Evolutionary conservation across 2,329 filamentous ascomycete species (phyloP).

Genomic region (Xylaria sp.): DNA sequence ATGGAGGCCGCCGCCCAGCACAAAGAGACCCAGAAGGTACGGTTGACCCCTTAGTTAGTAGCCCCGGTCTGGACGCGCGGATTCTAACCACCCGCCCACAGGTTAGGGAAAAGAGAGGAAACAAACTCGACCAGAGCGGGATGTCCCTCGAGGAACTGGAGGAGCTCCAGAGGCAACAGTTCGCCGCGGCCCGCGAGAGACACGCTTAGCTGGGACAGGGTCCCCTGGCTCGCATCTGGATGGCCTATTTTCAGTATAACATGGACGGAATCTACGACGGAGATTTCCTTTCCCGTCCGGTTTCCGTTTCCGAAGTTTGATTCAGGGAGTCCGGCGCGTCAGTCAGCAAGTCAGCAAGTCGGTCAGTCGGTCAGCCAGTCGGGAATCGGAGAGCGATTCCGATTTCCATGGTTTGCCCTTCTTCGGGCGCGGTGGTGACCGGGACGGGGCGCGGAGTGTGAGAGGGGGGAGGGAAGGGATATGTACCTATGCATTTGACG

Average conservation of each 20-base stretch:
- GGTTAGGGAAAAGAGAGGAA: constrained; percentile 95
- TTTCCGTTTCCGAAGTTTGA: constrained; percentile 4
- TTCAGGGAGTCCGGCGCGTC: no score
- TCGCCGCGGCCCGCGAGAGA: constrained; percentile 55
- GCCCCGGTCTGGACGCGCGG: background rate
- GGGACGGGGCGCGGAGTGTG: no score
- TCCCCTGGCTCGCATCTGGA: no score
- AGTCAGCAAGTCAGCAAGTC: no score
- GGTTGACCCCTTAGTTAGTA: background rate
- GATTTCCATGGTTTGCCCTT: no score
- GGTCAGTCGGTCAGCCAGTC: no score
- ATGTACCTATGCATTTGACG: constrained; percentile 23
- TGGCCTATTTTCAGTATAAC: no score
- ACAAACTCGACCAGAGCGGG: constrained; percentile 94
- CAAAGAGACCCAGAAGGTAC: constrained; percentile 88
- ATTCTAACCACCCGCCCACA: constrained; percentile 45
- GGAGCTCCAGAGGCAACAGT: constrained; percentile 87
- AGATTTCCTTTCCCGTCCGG: background rate
- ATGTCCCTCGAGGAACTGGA: constrained; percentile 89
- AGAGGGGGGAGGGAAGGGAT: background rate
- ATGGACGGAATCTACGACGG: constrained; percentile 5
- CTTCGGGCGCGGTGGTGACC: no score
- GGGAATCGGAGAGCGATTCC: no score
- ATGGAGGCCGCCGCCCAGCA: constrained; percentile 57
- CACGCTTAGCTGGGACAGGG: constrained; percentile 24